Evolutionary conservation across 2,329 filamentous ascomycete species (phyloP), one percentile per base, ranked within the genome.

Genomic region (Colletotrichum plurivorum): DNA sequence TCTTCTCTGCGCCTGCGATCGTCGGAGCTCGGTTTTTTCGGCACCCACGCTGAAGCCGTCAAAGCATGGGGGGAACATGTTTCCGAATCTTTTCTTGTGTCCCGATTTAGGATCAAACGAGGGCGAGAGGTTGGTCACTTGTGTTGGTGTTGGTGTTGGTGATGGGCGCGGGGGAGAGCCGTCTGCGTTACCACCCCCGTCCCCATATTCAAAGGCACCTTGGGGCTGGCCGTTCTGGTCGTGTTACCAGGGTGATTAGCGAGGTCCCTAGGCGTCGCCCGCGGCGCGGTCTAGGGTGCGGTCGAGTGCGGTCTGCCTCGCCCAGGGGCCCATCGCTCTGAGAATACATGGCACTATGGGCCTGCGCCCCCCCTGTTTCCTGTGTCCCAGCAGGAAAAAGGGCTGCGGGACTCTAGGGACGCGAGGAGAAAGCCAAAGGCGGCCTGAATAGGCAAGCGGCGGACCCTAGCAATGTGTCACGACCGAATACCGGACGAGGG

Each of bases 361-460:
- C 41, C 41, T 43, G 41, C 41, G 41, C 41, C 41, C 31, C 27
- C 31, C 31, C 31, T 36, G 41, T 10, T 10, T 15, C 13, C 41
- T 43, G 41, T 43, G 41, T 43, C 13, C 49, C 49, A 36, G 31
- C 22, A 51, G 18, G 52, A 20, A 63, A 53, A 53, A 53, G 53
- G 65, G 48, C 60, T 39, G 48, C 60, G 60, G 65, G 53, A 41
- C 57, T 36, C 51, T 16, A 69, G 66, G 62, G 18, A 55, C 54
- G 55, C 61, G 66, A 69, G 61, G 54, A 48, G 18, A 54, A 22
- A 20, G 46, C 22, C n/a, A 41, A n/a, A 41, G 7, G 16, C 62
- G 22, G 48, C 45, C 48, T 60, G 31, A 39, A 36, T 36, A 43
- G 43, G 43, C 39, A 57, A 53, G 49, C 18, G 7, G 43, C 18